Base-by-base conservation (phyloP, 2,329 filamentous ascomycete genomes). In the Stylonectria norvegica region DNA sequence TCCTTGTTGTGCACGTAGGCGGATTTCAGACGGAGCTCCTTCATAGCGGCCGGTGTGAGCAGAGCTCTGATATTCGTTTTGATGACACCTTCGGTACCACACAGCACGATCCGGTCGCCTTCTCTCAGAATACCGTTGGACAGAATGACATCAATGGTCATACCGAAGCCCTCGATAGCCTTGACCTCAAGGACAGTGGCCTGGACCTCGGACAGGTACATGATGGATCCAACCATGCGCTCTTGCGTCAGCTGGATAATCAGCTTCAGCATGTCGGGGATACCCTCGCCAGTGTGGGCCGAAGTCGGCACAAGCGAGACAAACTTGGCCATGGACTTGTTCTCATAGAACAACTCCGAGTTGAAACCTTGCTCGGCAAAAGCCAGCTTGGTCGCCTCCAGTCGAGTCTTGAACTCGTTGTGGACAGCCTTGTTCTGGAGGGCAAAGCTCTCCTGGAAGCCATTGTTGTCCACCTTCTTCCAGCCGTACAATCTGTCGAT, bases 381-480 rank as follows among this genome's bases (percentile, higher is more conserved):
- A 28, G 89, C 89, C 40, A 96, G 71, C 73, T 95, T 97, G 51
- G 90, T 95, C 68, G 89, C 83, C 40, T 90, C 82, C 49, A 97
- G 76, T 59, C 93, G 84, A 64, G 93, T 91, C 59, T 79, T 80
- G 72, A 98, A 98, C 67, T 98, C 93, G 64, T 88, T 88, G 69
- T 95, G 87, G 9, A 96, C 90, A 36, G 86, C 84, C 71, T 91
- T 93, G 72, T 82, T 94, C 70, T 98, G 93, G 58, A 94, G 76
- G 28, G 81, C 80, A 64, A 98, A 73, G 68, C 85, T 91, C 65
- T 97, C 91, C 59, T 89, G 83, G 79, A 98, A 97, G 44, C 93
- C 93, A 63, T 98, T 98, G 79, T 98, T 95, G 60, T 93, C 89
- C 47, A 96, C 89, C 72, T 91, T 89, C 76, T 95, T 95, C 93